Base-by-base conservation (phyloP, 73 alveolate species). In the Symbiodinium natans region DNA sequence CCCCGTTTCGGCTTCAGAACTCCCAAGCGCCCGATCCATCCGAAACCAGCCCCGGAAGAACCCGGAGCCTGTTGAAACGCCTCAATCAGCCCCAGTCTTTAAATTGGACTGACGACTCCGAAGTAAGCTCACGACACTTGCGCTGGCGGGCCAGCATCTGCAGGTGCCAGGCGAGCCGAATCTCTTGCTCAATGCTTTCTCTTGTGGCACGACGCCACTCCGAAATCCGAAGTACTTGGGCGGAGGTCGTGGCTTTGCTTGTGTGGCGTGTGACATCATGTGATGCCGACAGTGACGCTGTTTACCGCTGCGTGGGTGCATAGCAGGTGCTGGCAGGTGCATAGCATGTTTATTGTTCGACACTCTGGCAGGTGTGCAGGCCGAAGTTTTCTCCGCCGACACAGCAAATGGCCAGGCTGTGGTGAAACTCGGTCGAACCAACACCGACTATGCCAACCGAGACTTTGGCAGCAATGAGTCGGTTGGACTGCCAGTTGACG, bases 141-240 rank as follows among this genome's bases (percentile, higher is more conserved):
- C 25, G 25, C 59, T 46, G 9, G 2, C 1, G 68, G 68, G 68
- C 68, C 68, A 11, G 41, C 21, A 8, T 15, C 8, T 29, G 29
- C 41, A 74, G 85, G 85, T 15, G 29, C 46, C 85, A 9, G 33
- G 42, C 17, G 52, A 75, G 31, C 46, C 34, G 36, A 63, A 68
- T 43, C 34, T 88, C 74, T n/a, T 88, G 74, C 71, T 36, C 56
- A 59, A 41, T 7, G 33, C 34, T 46, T 63, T 88, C 25, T 40
- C 74, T 46, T 63, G 86, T 19, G 95, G 95, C 40, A 59, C 86
- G 31, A 27, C 71, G 43, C 29, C 40, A 9, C 39, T 88, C 34
- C 29, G 41, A 31, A 88, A 68, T 41, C 95, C 95, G 31, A 77
- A 46, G 31, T 88, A 56, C 86, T 29, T 82, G 34, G 90, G 68